These are phyloP conservation scores for Apiospora sp. DNA, from an alignment of 2,329 filamentous ascomycete species.

Conservation along the genomic window DNA sequence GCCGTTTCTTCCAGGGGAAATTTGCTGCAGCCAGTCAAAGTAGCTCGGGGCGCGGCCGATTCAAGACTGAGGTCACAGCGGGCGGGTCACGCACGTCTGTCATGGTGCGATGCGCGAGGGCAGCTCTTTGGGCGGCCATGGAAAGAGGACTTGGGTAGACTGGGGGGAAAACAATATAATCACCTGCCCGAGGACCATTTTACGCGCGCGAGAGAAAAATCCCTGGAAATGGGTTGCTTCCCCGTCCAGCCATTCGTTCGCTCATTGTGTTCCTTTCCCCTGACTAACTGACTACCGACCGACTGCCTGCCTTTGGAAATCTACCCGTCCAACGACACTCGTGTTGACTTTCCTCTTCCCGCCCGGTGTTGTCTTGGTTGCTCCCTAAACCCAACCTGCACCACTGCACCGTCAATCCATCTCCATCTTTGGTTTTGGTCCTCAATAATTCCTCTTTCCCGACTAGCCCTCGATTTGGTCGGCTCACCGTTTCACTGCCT, in stretches of 20 bases:
- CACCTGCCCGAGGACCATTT: slow-evolving; percentile 16
- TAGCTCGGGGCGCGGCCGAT: slow-evolving; percentile 23
- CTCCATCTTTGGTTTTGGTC: slow-evolving; percentile 14
- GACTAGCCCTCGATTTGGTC: slow-evolving; percentile 25
- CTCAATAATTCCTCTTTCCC: slow-evolving; percentile 16
- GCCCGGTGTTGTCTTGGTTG: slow-evolving; percentile 15
- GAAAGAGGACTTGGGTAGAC: too few species aligned
- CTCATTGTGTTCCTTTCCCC: slow-evolving; percentile 22
- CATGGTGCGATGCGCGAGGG: slow-evolving; percentile 17
- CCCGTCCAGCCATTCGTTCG: slow-evolving; percentile 22
- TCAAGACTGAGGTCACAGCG: slow-evolving; percentile 25
- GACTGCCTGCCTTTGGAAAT: neutral
- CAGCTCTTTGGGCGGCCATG: neutral
- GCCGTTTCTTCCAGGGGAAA: slow-evolving; percentile 22
- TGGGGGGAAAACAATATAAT: slow-evolving; percentile 22
- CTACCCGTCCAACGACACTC: slow-evolving; percentile 8
- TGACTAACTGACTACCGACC: neutral
- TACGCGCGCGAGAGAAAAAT: slow-evolving; percentile 24
- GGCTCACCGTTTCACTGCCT: slow-evolving; percentile 24
- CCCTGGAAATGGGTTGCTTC: slow-evolving; percentile 20
- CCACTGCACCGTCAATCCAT: slow-evolving; percentile 14
- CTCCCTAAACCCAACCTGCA: slow-evolving; percentile 21
- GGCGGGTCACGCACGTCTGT: slow-evolving; percentile 22
- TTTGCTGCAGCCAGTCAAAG: slow-evolving; percentile 21
- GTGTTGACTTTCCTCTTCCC: neutral